These are phyloP conservation scores for Colletotrichum sp. DNA, from an alignment of 2,329 filamentous ascomycete species.

Conservation along the genomic window DNA sequence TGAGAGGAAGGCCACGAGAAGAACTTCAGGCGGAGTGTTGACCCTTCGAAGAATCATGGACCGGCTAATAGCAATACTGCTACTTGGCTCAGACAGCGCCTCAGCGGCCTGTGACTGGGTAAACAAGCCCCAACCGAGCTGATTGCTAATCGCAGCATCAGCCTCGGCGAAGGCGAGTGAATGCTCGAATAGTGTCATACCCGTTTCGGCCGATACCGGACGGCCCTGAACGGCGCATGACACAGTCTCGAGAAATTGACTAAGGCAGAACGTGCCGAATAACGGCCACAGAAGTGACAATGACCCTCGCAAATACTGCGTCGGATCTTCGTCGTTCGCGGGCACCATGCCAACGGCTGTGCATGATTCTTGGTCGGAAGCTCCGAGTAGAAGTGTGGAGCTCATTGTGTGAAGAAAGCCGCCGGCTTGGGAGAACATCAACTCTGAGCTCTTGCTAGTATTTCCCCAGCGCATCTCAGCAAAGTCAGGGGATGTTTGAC, in stretches of 20 bases:
- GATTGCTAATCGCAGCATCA: constrained; percentile 83
- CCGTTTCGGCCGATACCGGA: constrained; percentile 81
- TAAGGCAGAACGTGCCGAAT: constrained; percentile 72
- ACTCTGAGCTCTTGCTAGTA: constrained; percentile 64
- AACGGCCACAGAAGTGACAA: constrained; percentile 78
- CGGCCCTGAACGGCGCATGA: constrained; percentile 88
- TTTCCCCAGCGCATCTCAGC: constrained; percentile 73
- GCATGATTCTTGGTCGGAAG: constrained; percentile 78
- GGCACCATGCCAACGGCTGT: constrained; percentile 75
- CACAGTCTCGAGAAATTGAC: constrained; percentile 88
- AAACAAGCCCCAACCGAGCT: constrained; percentile 75
- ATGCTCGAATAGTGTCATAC: constrained; percentile 96
- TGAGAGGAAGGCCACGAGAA: constrained; percentile 87
- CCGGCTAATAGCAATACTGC: constrained; percentile 55
- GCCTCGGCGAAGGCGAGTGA: constrained; percentile 96
- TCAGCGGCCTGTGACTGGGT: constrained; percentile 48
- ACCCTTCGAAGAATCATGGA: constrained; percentile 77
- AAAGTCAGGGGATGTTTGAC: constrained; percentile 83
- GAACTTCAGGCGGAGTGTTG: constrained; percentile 88
- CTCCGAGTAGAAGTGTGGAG: constrained; percentile 73
- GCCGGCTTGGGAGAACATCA: constrained; percentile 74
- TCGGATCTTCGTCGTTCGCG: constrained; percentile 51
- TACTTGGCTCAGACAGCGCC: neutral
- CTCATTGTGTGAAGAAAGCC: constrained; percentile 75
- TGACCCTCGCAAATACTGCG: constrained; percentile 72